Percentiles rank a stretch among this genome's conserved stretches.
Conservation (phyloP, 345 rosid genomes). For the Eucalyptus sideroxylon region DNA sequence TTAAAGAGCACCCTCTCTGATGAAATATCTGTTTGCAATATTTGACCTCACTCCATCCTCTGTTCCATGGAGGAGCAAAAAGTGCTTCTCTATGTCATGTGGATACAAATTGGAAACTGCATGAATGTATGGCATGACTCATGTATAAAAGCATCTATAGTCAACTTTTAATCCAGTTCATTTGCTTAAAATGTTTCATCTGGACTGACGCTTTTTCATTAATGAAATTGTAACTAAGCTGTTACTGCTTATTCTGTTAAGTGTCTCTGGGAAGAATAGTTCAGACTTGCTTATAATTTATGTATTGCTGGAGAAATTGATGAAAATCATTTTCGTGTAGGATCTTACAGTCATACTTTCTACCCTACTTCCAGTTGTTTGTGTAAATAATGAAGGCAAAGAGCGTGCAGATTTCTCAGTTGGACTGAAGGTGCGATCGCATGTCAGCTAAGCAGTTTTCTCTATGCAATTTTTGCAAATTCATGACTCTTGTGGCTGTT, state of each 20-base stretch:
- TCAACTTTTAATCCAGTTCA: background rate
- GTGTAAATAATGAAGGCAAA: constrained; percentile 52
- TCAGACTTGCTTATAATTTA: background rate
- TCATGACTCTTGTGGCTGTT: background rate
- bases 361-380: constrained; percentile 78
- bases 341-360: constrained; percentile 78
- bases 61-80: background rate
- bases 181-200: background rate
- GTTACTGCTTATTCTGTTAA: background rate
- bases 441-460: background rate
- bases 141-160: background rate
- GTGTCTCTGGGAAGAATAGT: background rate
- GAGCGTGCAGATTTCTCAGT: constrained; percentile 54
- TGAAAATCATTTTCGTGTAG: constrained; percentile 12
- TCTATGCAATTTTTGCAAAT: background rate
- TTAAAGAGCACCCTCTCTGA: background rate
- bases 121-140: background rate
- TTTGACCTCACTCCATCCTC: background rate
- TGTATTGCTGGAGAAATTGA: background rate
- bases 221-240: background rate
- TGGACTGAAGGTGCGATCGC: constrained; percentile 56
- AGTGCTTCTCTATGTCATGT: background rate
- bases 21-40: background rate
- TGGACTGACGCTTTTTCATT: background rate
- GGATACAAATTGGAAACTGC: background rate